A percentile compares a stretch with the other conserved stretches of the same genome.
Conservation (phyloP, 768 basidiomycete genomes). For the Solioccasus polychromus region DNA sequence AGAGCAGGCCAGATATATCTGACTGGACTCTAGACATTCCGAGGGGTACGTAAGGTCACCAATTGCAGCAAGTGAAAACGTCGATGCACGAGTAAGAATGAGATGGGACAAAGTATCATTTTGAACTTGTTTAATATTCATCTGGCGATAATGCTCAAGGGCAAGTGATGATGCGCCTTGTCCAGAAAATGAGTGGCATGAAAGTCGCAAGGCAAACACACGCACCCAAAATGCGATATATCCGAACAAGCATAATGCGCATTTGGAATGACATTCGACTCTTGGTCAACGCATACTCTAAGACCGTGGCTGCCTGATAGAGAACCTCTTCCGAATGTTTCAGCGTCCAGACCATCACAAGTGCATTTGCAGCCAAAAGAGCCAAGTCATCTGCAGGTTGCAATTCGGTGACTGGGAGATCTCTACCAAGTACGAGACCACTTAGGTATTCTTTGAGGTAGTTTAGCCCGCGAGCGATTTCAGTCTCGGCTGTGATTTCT, state of each 20-base stretch:
- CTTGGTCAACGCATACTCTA: constrained; percentile 69
- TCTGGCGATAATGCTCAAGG: constrained; percentile 72
- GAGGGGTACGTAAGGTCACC: constrained; percentile 75
- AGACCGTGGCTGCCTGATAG: constrained; percentile 56
- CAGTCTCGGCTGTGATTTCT: constrained; percentile 55
- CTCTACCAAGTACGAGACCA: constrained; percentile 62
- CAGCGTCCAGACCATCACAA: constrained; percentile 62
- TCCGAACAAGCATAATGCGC: constrained; percentile 70
- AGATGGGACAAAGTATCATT: constrained; percentile 88
- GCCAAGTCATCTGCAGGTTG: constrained; percentile 87
- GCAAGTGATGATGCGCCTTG: constrained; percentile 71
- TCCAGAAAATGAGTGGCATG: constrained; percentile 1
- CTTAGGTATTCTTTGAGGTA: constrained; percentile 64
- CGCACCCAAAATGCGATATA: constrained; percentile 80
- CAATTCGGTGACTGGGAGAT: constrained; percentile 70
- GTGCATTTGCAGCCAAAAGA: constrained; percentile 67
- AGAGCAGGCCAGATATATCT: constrained; percentile 77
- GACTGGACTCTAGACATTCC: constrained; percentile 76
- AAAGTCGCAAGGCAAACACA: not conserved
- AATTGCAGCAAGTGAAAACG: constrained; percentile 71
- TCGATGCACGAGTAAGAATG: constrained; percentile 70
- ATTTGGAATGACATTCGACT: constrained; percentile 82
- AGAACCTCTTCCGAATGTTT: constrained; percentile 56
- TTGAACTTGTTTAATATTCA: constrained; percentile 84
- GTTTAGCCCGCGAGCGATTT: constrained; percentile 46